Evolutionary conservation across 371 early-diverging fungal genomes (phyloP), one percentile per base, ranked within the genome.

Genomic region (Mortierella sp.): DNA sequence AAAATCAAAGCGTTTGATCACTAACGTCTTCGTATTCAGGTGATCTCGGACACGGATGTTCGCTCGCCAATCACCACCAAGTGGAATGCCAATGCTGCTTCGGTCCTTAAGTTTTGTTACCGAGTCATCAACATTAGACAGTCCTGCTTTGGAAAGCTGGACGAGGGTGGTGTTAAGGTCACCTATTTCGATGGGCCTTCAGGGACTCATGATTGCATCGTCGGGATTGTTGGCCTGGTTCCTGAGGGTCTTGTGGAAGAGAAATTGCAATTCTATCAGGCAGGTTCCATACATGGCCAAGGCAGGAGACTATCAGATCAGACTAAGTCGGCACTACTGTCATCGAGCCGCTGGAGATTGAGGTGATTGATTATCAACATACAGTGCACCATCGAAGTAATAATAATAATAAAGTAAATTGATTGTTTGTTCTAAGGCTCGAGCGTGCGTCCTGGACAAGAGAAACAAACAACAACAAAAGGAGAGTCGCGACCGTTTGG

Each of bases 11-110:
- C 97, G 97, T 46, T 96, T 97, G 44, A 90, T 95, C 15, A 93
- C 97, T 4, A 98, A 98, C 69, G 88, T 96, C 52, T 98, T 84
- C 93, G 99, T 60, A 96, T 98, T 65, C 97, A 98, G 70, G 97
- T 97, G 62, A 95, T 98, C 66, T 94, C 97, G 21, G 93, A 93
- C 65, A 93, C 95, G 18, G 91, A 95, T 57, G 89, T 95, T 4
- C 94, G 93, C 59, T 95, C 96, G 16, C 99, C 99, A 25, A 92
- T 98, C 68, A 94, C 94, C n/a, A 89, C 93, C 7, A 92, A 91
- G 68, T 86, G 87, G 84, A 96, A 95, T 70, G 92, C 92, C 56
- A 96, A 95, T 72, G 92, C 93, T 11, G 93, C 95, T 1, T 75
- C 94, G 59, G 86, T 94, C 25, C 95, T 96, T 76, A 95, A 95